phyloP scores from a whole-genome alignment of 257 asterid species.

The Scutellaria baicalensis region DNA sequence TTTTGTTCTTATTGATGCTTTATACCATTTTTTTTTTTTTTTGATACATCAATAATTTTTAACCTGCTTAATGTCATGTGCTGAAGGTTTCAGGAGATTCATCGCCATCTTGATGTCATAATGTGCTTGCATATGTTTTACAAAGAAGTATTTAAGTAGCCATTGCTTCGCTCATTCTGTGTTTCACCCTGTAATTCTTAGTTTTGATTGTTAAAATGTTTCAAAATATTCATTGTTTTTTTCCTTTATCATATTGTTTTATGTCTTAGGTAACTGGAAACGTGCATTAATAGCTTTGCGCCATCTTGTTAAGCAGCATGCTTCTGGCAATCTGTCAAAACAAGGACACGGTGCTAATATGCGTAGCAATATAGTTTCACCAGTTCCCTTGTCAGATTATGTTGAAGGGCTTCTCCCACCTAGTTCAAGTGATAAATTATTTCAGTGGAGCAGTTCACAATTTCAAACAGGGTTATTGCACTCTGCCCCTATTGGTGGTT shows the following conservation, averaged over 20 bases:
- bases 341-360: conserved; percentile 26
- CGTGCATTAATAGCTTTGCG: conserved; percentile 77
- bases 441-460: conserved; percentile 66
- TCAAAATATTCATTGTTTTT: background rate
- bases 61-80: background rate
- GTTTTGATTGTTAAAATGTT: background rate
- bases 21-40: background rate
- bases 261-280: conserved; percentile 73
- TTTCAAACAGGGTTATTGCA: conserved; percentile 36
- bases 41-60: background rate
- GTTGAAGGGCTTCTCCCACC: conserved; percentile 59
- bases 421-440: conserved; percentile 42
- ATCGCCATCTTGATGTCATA: background rate
- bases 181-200: background rate
- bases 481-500: conserved; percentile 32
- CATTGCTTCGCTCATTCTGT: background rate
- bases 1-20: background rate
- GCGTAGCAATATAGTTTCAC: conserved; percentile 33
- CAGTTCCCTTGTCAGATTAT: conserved; percentile 66
- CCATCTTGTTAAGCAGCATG: conserved; percentile 54
- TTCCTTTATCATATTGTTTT: background rate
- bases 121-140: background rate
- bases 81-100: background rate
- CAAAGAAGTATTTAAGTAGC: background rate
- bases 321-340: conserved; percentile 27